Conservation (phyloP, 1,284 basidiomycete species). For the Trichosporon asahii region DNA sequence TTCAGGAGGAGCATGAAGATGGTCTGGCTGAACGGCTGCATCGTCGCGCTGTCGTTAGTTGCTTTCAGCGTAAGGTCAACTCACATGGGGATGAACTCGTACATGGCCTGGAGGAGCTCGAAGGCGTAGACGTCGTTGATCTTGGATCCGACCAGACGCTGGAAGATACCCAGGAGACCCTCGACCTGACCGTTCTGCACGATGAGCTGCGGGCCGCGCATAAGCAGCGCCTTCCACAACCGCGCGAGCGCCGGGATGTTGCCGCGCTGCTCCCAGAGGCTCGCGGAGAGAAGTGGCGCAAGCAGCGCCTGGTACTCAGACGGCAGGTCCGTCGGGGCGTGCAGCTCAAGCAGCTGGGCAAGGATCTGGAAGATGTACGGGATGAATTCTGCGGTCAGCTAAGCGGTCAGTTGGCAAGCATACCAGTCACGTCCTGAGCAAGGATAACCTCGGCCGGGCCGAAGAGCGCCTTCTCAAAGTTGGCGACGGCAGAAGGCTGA, state of each 20-base stretch:
- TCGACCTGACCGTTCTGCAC: slow-evolving; percentile 70
- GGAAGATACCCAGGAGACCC: slow-evolving; percentile 81
- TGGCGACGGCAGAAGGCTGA: slow-evolving; percentile 62
- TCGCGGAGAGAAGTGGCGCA: slow-evolving; percentile 77
- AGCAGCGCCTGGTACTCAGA: slow-evolving; percentile 74
- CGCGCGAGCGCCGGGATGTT: slow-evolving; percentile 91
- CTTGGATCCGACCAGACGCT: slow-evolving; percentile 85
- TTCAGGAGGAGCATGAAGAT: slow-evolving; percentile 79
- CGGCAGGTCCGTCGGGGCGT: slow-evolving; percentile 62
- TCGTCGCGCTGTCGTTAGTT: slow-evolving; percentile 56
- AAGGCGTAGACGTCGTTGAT: slow-evolving; percentile 88
- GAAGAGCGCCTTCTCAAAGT: slow-evolving; percentile 80
- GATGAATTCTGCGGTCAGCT: slow-evolving; percentile 70
- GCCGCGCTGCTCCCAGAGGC: slow-evolving; percentile 91
- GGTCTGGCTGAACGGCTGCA: slow-evolving; percentile 72
- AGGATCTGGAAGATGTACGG: slow-evolving; percentile 97
- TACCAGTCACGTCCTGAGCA: slow-evolving; percentile 86
- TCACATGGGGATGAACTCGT: slow-evolving; percentile 69
- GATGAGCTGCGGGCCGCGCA: slow-evolving; percentile 67
- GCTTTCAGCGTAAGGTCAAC: slow-evolving; percentile 44
- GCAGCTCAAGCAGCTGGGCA: slow-evolving; percentile 89
- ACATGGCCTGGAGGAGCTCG: slow-evolving; percentile 77
- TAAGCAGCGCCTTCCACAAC: slow-evolving; percentile 78
- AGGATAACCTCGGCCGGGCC: slow-evolving; percentile 84
- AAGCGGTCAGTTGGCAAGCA: slow-evolving; percentile 35